A percentile compares a stretch with the other conserved stretches of the same genome.
Conservation (phyloP, 1,139 yeast species). For the Blastobotrys capitulatus region DNA sequence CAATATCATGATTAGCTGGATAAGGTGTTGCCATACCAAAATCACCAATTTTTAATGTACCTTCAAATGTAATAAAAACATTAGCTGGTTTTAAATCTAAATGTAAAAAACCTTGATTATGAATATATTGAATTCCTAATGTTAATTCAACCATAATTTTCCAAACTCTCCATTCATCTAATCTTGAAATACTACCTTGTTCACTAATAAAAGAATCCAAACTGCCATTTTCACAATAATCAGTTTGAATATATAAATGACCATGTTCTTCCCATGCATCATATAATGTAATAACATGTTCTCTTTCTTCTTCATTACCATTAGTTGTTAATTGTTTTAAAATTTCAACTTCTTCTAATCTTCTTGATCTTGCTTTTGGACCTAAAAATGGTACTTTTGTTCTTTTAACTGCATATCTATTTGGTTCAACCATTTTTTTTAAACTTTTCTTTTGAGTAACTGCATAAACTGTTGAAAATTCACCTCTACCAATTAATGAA, state of each 20-base stretch:
- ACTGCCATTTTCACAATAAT: constrained; percentile 92
- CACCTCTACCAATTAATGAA: constrained; percentile 72
- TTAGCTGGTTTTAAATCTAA: constrained; percentile 93
- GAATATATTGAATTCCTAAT: constrained; percentile 74
- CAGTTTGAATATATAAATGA: constrained; percentile 87
- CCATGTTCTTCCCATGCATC: constrained; percentile 82
- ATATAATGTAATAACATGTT: constrained; percentile 69
- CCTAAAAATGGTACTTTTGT: constrained; percentile 55
- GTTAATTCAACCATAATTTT: constrained; percentile 80
- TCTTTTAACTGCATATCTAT: constrained; percentile 74
- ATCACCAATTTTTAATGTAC: constrained; percentile 80
- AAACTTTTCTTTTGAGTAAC: constrained; percentile 26
- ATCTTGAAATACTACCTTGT: constrained; percentile 64
- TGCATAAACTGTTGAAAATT: constrained; percentile 82
- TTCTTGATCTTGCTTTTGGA: constrained; percentile 45
- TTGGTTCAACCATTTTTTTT: constrained; percentile 12
- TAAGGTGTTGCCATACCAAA: constrained; percentile 69
- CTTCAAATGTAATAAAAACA: constrained; percentile 90
- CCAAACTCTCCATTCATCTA: constrained; percentile 98
- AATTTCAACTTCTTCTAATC: constrained; percentile 54
- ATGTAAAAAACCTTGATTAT: constrained; percentile 69
- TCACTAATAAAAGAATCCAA: constrained; percentile 74
- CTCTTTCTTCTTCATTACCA: constrained; percentile 67
- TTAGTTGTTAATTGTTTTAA: constrained; percentile 38
- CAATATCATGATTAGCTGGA: constrained; percentile 47